Evolutionary conservation across 345 rosid genomes (phyloP).

Genomic region (Raphanus raphanistrum): DNA sequence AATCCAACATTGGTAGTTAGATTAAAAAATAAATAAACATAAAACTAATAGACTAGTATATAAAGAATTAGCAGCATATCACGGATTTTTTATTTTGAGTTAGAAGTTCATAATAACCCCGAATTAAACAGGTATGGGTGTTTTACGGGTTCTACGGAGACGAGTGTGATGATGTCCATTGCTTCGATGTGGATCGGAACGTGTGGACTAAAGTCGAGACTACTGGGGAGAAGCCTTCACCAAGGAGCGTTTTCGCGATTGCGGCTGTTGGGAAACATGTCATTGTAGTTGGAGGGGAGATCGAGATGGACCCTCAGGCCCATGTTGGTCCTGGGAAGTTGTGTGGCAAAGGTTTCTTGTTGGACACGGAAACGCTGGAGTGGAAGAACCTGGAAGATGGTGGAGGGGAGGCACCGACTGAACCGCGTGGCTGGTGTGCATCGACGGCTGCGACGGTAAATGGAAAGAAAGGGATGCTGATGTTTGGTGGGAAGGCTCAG

Average conservation of each 20-base stretch:
- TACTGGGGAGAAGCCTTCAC: constrained; percentile 14
- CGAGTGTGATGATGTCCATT: constrained; percentile 13
- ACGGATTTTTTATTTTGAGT: neutral
- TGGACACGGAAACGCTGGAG: constrained; percentile 23
- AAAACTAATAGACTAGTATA: neutral
- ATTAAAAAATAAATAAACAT: no score
- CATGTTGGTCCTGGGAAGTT: constrained; percentile 24
- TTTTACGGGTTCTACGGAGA: constrained; percentile 18
- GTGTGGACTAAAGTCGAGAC: constrained; percentile 16
- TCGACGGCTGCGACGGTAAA: neutral
- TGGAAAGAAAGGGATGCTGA: constrained; percentile 31
- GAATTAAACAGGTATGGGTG: constrained; percentile 23
- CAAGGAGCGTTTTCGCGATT: constrained; percentile 18
- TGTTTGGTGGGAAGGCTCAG: constrained; percentile 25
- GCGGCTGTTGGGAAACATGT: constrained; percentile 21
- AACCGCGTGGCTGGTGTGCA: constrained; percentile 26
- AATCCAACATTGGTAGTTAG: neutral
- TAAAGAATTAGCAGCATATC: neutral
- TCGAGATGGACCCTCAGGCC: neutral
- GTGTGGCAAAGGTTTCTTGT: constrained; percentile 3
- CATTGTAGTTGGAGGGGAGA: constrained; percentile 29
- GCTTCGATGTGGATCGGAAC: constrained; percentile 11
- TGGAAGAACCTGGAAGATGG: constrained; percentile 21
- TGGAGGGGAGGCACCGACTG: neutral
- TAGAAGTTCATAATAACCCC: neutral